Conservation (phyloP, 2,329 filamentous ascomycete genomes). For the Microdochium paspali region DNA sequence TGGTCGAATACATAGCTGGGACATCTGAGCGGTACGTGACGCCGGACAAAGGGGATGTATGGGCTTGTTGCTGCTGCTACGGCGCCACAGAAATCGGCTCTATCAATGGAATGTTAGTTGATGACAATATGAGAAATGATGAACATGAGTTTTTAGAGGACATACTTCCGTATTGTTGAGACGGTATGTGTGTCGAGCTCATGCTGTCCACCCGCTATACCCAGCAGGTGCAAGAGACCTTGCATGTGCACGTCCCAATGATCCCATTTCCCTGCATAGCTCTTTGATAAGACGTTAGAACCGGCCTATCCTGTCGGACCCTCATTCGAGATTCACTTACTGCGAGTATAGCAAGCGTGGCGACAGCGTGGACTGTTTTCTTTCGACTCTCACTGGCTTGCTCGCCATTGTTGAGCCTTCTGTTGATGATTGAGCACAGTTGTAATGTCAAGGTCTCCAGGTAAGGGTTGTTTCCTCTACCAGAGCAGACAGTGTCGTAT, state of each 20-base stretch:
- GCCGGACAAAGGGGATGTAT: conserved; percentile 19
- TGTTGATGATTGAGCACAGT: conserved; percentile 6
- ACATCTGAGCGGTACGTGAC: conserved; percentile 10
- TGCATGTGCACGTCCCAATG: conserved; percentile 28
- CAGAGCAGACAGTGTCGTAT: conserved; percentile 4
- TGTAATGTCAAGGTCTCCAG: conserved; percentile 4
- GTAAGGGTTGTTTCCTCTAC: not conserved
- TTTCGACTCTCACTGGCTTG: conserved; percentile 1
- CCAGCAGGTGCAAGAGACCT: conserved; percentile 20
- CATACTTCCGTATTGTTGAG: conserved; percentile 19
- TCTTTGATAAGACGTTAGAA: conserved; percentile 6
- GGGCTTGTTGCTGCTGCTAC: conserved; percentile 18
- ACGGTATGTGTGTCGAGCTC: conserved; percentile 7
- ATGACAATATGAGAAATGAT: too few species aligned
- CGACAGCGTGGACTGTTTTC: conserved; percentile 7
- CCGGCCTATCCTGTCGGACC: not conserved
- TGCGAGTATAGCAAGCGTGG: conserved; percentile 7
- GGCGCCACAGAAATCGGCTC: conserved; percentile 25
- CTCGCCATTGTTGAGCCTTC: conserved; percentile 4
- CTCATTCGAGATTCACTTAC: conserved; percentile 1
- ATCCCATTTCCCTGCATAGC: conserved; percentile 23
- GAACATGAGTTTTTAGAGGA: not conserved
- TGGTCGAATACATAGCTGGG: conserved; percentile 4
- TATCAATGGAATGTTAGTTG: conserved; percentile 6
- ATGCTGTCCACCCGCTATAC: conserved; percentile 16